Conservation (phyloP, 352 stramenopile species). For the Pythium folliculosum region DNA sequence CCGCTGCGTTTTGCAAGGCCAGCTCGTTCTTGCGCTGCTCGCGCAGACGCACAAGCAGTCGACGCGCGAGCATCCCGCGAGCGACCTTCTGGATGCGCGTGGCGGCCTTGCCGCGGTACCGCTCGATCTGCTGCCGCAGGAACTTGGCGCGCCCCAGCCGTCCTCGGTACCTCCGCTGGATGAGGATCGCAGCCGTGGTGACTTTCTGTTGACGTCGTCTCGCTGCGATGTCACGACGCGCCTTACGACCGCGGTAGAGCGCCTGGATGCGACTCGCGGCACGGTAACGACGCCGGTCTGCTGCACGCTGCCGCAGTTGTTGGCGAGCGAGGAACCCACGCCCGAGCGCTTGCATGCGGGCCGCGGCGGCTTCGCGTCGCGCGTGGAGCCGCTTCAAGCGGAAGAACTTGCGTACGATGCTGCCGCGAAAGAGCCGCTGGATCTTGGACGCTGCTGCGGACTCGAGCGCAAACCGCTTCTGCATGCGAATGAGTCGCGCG, state of each 20-base stretch:
- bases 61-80: conserved; percentile 42
- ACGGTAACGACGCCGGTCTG: conserved; percentile 32
- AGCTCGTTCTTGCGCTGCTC: conserved; percentile 34
- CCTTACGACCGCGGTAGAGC: conserved; percentile 55
- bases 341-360: conserved; percentile 50
- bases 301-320: conserved; percentile 19
- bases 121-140: conserved; percentile 60
- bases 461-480: conserved; percentile 42
- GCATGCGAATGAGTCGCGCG: conserved; percentile 44
- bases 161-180: conserved; percentile 72
- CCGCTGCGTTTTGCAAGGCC: conserved; percentile 41
- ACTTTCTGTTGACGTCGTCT: conserved; percentile 30
- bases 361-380: conserved; percentile 44
- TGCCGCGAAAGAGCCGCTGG: conserved; percentile 62
- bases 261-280: conserved; percentile 63
- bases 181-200: conserved; percentile 50
- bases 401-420: conserved; percentile 63
- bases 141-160: conserved; percentile 65
- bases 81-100: conserved; percentile 60
- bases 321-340: conserved; percentile 46
- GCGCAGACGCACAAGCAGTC: conserved; percentile 34
- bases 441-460: conserved; percentile 50
- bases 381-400: conserved; percentile 51
- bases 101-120: conserved; percentile 41
- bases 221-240: conserved; percentile 35